A percentile compares a stretch with the other conserved stretches of the same genome.
These are phyloP conservation scores for Arthroderma sp. DNA, from an alignment of 2,329 filamentous ascomycete genomes.

Conservation along the genomic window DNA sequence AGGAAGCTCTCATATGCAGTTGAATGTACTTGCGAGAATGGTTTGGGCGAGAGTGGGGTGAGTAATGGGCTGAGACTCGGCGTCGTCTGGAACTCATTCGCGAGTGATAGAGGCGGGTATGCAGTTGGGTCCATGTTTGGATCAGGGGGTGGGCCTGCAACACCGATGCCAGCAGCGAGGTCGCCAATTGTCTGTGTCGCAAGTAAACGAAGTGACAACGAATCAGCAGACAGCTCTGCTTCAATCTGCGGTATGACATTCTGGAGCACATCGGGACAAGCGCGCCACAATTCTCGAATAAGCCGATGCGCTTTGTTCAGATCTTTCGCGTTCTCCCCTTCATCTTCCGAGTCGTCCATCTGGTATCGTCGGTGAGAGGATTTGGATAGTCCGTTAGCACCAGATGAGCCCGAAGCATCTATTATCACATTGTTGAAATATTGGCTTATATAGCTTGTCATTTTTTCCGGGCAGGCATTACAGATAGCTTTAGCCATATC, in stretches of 20 bases:
- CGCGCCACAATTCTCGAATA: slow-evolving; percentile 85
- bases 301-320: slow-evolving; percentile 79
- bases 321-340: slow-evolving; percentile 75
- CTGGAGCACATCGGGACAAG: slow-evolving; percentile 72
- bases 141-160: slow-evolving; percentile 67
- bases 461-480: slow-evolving; percentile 77
- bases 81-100: slow-evolving; percentile 39
- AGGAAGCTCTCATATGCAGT: slow-evolving; percentile 73
- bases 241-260: slow-evolving; percentile 93
- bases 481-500: slow-evolving; percentile 94
- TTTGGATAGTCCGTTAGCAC: slow-evolving; percentile 39
- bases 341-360: slow-evolving; percentile 50
- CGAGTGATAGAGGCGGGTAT: slow-evolving; percentile 52
- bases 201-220: slow-evolving; percentile 68
- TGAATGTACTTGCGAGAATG: slow-evolving; percentile 72
- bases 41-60: slow-evolving; percentile 72
- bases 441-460: slow-evolving; percentile 85
- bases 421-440: slow-evolving; percentile 97
- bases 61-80: slow-evolving; percentile 51
- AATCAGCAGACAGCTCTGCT: slow-evolving; percentile 81
- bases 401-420: slow-evolving; percentile 56
- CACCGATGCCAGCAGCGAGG: slow-evolving; percentile 85
- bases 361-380: slow-evolving; percentile 32
- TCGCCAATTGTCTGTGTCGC: slow-evolving; percentile 92
- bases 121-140: slow-evolving; percentile 64